These are phyloP conservation scores for Quercus suber DNA, from an alignment of 306 rosid genomes.

Conservation along the genomic window DNA sequence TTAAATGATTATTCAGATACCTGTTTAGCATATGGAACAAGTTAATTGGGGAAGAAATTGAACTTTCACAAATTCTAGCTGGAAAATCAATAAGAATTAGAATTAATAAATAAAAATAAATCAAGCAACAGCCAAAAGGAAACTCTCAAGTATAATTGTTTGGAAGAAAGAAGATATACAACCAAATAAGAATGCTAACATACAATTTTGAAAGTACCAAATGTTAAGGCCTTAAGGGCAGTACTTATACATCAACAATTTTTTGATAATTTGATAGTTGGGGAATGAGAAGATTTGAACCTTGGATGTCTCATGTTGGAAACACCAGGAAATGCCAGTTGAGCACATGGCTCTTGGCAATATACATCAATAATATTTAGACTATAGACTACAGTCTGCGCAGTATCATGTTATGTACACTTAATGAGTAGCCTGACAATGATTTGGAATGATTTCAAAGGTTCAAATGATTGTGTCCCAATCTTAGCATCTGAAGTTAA, in stretches of 20 bases:
- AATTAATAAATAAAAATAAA: background rate
- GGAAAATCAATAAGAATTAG: background rate
- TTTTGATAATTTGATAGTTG: background rate
- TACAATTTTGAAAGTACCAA: background rate
- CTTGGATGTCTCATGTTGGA: no score
- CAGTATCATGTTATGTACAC: no score
- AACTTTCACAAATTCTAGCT: background rate
- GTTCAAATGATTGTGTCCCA: no score
- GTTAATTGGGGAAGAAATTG: conserved; percentile 14
- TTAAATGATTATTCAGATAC: no score
- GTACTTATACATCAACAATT: background rate
- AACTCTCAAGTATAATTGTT: background rate
- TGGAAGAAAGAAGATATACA: background rate
- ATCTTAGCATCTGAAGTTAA: no score
- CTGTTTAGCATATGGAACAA: conserved; percentile 27
- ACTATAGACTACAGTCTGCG: no score
- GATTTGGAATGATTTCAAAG: no score
- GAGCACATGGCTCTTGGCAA: no score
- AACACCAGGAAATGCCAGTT: no score
- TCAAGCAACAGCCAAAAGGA: background rate
- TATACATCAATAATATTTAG: no score
- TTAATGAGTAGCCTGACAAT: no score
- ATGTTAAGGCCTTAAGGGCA: background rate
- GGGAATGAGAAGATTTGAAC: no score
- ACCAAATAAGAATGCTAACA: background rate